These are phyloP conservation scores for Coemansia sp. DNA, from an alignment of 192 early-diverging fungal species.

Conservation along the genomic window DNA sequence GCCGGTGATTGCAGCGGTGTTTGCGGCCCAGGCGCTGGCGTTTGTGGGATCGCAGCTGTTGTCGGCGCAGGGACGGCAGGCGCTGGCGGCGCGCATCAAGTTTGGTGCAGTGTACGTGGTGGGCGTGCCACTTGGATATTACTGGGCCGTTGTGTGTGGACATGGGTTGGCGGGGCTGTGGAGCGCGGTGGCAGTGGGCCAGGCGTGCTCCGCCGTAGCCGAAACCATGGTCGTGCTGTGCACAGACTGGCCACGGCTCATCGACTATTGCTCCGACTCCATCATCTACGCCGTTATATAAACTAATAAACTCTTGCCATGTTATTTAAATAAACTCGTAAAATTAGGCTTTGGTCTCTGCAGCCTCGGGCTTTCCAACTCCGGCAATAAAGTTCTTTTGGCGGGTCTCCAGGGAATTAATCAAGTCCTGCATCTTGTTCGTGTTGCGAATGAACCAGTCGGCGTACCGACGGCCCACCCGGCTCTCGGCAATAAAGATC, in stretches of 20 bases:
- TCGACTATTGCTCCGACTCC: constrained; percentile 24
- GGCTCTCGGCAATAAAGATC: constrained; percentile 93
- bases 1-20: constrained; percentile 25
- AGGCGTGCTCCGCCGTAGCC: constrained; percentile 25
- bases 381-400: constrained; percentile 37
- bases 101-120: constrained; percentile 51
- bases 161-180: constrained; percentile 69
- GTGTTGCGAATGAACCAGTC: constrained; percentile 97
- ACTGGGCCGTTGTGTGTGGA: constrained; percentile 49
- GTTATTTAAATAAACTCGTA: too few relatives aligned
- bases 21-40: constrained; percentile 43
- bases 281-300: constrained; percentile 10
- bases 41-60: constrained; percentile 62
- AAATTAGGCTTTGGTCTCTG: background rate
- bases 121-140: constrained; percentile 60
- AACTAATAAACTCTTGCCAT: background rate
- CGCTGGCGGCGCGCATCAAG: constrained; percentile 56
- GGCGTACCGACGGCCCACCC: constrained; percentile 87
- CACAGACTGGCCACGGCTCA: constrained; percentile 34
- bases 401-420: constrained; percentile 38
- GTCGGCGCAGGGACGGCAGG: constrained; percentile 57
- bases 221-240: constrained; percentile 26
- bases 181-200: constrained; percentile 56
- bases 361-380: constrained; percentile 17
- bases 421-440: constrained; percentile 73